phyloP scores from a whole-genome alignment of 2,329 filamentous ascomycete species.

The Trichoderma sp. region DNA sequence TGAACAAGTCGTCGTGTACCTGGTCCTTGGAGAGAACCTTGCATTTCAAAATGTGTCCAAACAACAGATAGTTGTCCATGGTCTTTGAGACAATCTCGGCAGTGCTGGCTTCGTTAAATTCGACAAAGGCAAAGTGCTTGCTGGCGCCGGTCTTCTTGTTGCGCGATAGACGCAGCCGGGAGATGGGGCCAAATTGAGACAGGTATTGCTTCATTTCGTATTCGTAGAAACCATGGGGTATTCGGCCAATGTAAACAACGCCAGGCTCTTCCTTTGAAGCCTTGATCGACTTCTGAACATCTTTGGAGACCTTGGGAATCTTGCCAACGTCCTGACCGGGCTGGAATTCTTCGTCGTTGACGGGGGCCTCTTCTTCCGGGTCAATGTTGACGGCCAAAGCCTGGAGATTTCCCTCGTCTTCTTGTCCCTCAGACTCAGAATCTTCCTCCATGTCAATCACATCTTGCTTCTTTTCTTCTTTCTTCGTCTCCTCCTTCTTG shows the following conservation, averaged over 20 bases:
- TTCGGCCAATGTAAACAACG: slow-evolving; percentile 85
- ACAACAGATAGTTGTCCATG: slow-evolving; percentile 97
- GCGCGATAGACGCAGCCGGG: slow-evolving; percentile 76
- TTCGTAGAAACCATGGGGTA: slow-evolving; percentile 95
- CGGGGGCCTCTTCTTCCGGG: slow-evolving; percentile 46
- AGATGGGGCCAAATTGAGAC: slow-evolving; percentile 85
- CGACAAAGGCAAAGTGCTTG: slow-evolving; percentile 94
- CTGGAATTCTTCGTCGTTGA: slow-evolving; percentile 43
- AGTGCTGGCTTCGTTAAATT: slow-evolving; percentile 76
- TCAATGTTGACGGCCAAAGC: slow-evolving; percentile 48
- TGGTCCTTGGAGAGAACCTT: slow-evolving; percentile 74
- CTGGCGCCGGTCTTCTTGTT: slow-evolving; percentile 89
- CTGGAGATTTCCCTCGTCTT: slow-evolving; percentile 43
- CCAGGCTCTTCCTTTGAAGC: slow-evolving; percentile 61
- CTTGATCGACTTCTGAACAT: slow-evolving; percentile 46
- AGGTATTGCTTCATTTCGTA: slow-evolving; percentile 94
- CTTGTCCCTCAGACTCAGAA: slow-evolving; percentile 42
- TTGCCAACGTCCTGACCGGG: slow-evolving; percentile 54
- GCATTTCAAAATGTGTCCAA: slow-evolving; percentile 90
- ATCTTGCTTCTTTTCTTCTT: slow-evolving; percentile 32
- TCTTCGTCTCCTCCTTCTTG: slow-evolving; percentile 29
- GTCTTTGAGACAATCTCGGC: slow-evolving; percentile 91
- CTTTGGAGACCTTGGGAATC: slow-evolving; percentile 51
- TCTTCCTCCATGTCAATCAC: slow-evolving; percentile 35
- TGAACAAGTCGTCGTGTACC: slow-evolving; percentile 80